These are phyloP conservation scores for Exophiala calicioides DNA, from an alignment of 2,329 filamentous ascomycete genomes.

Conservation along the genomic window DNA sequence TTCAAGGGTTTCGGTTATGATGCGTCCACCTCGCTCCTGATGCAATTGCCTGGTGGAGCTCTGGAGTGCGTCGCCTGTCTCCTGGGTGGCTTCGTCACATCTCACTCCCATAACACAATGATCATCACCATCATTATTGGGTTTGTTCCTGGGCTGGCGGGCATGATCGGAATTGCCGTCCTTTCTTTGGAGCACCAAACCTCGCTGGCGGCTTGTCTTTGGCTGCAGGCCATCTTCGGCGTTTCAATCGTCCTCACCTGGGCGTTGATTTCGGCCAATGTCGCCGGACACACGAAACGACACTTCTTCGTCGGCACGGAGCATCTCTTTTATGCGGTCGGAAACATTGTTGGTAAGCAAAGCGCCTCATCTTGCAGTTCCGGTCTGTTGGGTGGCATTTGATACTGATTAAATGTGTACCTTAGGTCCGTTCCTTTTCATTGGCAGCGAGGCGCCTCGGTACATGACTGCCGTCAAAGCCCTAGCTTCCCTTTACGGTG, in stretches of 20 bases:
- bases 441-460: not conserved
- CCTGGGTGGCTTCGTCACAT: constrained; percentile 47
- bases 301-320: not conserved
- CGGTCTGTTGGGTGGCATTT: no score
- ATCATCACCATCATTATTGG: constrained; percentile 37
- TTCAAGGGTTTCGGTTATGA: constrained; percentile 6
- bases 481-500: not conserved
- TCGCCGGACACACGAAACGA: constrained; percentile 38
- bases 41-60: constrained; percentile 36
- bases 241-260: constrained; percentile 46
- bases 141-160: constrained; percentile 41
- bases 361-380: no score
- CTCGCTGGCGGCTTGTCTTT: constrained; percentile 53
- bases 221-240: constrained; percentile 53
- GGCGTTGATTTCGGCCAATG: constrained; percentile 32
- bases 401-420: no score
- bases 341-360: no score
- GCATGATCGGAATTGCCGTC: constrained; percentile 52
- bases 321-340: not conserved
- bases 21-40: not conserved
- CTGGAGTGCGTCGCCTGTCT: constrained; percentile 48
- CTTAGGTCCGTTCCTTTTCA: not conserved
- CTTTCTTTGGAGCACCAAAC: constrained; percentile 48
- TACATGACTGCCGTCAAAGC: not conserved
- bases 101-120: constrained; percentile 46